Conservation (phyloP, 176 grass and related monocot species). For the Alloteropsis semialata region DNA sequence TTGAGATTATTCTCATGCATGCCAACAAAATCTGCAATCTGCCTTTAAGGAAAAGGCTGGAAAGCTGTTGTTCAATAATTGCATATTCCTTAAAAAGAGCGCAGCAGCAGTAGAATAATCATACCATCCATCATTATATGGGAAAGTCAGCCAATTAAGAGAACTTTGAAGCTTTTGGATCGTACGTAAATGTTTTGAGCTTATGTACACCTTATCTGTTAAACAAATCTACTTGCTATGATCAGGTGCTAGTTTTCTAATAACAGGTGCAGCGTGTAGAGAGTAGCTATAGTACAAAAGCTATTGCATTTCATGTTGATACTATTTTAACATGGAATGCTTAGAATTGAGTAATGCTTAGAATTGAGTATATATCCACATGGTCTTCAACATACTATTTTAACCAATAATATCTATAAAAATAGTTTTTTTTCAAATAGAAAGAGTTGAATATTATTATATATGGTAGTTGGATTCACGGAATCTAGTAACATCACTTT, state of each 20-base stretch:
- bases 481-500: too few relatives aligned
- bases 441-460: too few relatives aligned
- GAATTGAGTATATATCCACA: too few relatives aligned
- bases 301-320: too few relatives aligned
- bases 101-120: slow-evolving; percentile 25
- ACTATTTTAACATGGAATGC: too few relatives aligned
- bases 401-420: too few relatives aligned
- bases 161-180: slow-evolving; percentile 27
- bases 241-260: background rate
- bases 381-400: too few relatives aligned
- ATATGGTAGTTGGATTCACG: too few relatives aligned
- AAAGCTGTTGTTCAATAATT: slow-evolving; percentile 48
- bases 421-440: too few relatives aligned
- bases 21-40: slow-evolving; percentile 48
- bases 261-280: background rate
- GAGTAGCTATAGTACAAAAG: too few relatives aligned
- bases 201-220: background rate
- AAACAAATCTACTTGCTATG: background rate
- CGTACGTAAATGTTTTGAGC: background rate
- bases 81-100: slow-evolving; percentile 39
- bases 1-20: slow-evolving; percentile 8
- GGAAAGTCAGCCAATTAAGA: slow-evolving; percentile 16
- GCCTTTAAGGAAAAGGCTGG: slow-evolving; percentile 33
- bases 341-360: too few relatives aligned
- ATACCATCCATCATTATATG: slow-evolving; percentile 36